Evolutionary conservation across 2,329 filamentous ascomycete genomes (phyloP), one percentile per base, ranked within the genome.

Genomic region (Pseudogymnoascus sp.): DNA sequence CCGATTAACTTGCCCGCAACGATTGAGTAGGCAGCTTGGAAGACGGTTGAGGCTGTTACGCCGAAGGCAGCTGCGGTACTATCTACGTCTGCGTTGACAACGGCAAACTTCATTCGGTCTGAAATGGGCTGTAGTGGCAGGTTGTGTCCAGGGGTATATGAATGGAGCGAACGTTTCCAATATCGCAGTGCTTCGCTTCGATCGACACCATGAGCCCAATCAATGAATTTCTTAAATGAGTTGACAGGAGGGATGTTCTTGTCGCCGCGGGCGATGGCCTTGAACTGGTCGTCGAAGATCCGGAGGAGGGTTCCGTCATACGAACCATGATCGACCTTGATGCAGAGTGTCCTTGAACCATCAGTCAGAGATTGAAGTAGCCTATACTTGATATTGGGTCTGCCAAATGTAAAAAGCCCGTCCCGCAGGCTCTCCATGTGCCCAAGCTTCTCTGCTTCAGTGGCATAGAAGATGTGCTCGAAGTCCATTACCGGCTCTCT

Each of bases 221-320:
- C 61, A 4, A 64, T 65, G 62, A 73, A 72, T 34, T 69, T 63
- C 22, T 67, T 64, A 65, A 73, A 72, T 18, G 62, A 61, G 37
- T 62, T 61, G 57, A 57, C 60, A 8, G 43, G 43, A 9, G 63
- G 62, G 7, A 63, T 34, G 58, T 59, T 20, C 20, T 64, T 47
- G 14, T 64, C 20, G 20, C 63, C 63, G 18, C 64, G 43, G 58
- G 62, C 62, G 20, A 72, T 63, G 12, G 71, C 66, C 4, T 62
- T 63, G 58, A 73, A 73, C 7, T 74, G 70, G 14, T 70, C 68
- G 61, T 70, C 73, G 38, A 74, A 74, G 28, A 74, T 69, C 30
- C 72, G 72, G 28, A 75, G 67, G 1, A 75, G 64, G 2, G 73
- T 74, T 1, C 73, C 73, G 61, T 74, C 73, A 64, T 74, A 74